A percentile compares a stretch with the other conserved stretches of the same genome.
phyloP scores from a whole-genome alignment of 2,329 filamentous ascomycete species.

The Albophoma yamanashiensis region DNA sequence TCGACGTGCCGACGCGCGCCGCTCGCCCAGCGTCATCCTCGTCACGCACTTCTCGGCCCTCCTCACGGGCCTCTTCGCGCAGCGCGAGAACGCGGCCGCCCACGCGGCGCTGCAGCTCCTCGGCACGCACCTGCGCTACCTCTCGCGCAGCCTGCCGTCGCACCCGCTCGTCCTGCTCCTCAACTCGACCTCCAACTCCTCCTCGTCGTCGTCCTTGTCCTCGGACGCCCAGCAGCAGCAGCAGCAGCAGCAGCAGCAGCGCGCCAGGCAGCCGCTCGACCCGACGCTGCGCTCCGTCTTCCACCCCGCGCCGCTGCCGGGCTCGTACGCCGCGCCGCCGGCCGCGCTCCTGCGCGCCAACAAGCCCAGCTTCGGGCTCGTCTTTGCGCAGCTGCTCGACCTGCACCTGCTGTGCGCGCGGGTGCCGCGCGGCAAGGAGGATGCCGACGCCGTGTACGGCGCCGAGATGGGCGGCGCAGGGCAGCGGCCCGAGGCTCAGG shows the following conservation, averaged over 20 bases:
- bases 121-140: constrained; percentile 30
- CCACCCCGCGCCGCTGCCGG: constrained; percentile 19
- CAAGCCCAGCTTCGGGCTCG: constrained; percentile 42
- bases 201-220: not conserved
- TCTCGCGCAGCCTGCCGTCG: constrained; percentile 28
- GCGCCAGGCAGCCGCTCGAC: constrained; percentile 15
- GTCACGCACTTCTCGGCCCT: constrained; percentile 44
- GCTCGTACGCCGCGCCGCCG: constrained; percentile 9
- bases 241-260: not conserved
- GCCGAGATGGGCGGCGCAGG: not conserved
- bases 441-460: constrained; percentile 21
- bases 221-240: not conserved
- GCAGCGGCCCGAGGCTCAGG: not conserved
- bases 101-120: constrained; percentile 39
- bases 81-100: constrained; percentile 33
- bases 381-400: constrained; percentile 44
- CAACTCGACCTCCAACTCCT: constrained; percentile 33
- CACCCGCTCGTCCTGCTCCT: constrained; percentile 42
- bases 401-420: constrained; percentile 41
- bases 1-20: not conserved
- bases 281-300: constrained; percentile 41
- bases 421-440: constrained; percentile 27
- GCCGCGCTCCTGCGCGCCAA: constrained; percentile 17
- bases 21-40: constrained; percentile 28
- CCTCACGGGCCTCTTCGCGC: constrained; percentile 40